Percentiles rank a stretch among this genome's conserved stretches.
phyloP scores from a whole-genome alignment of 2,329 filamentous ascomycete species.

The Verticillium albo-atrum region DNA sequence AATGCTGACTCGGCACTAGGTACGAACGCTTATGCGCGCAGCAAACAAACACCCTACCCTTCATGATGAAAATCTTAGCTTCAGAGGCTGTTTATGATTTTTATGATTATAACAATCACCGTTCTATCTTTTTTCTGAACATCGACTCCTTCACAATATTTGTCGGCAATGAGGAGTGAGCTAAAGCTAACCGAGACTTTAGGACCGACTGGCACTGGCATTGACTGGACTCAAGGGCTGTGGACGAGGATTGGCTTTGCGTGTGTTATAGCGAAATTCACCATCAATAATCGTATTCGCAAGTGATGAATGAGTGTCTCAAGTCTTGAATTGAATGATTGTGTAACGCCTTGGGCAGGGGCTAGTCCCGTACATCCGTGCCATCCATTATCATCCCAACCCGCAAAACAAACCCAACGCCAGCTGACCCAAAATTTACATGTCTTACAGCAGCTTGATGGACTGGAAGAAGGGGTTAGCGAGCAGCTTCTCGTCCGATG shows the following conservation, averaged over 20 bases:
- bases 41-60: constrained; percentile 1
- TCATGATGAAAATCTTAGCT: constrained; percentile 32
- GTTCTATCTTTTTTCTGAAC: constrained; percentile 18
- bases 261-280: neutral
- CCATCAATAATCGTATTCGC: neutral
- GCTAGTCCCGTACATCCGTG: neutral
- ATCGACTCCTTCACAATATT: neutral
- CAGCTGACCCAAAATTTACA: constrained; percentile 1
- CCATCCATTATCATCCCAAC: neutral
- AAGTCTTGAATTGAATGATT: constrained; percentile 7
- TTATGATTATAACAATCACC: constrained; percentile 32
- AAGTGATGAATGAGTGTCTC: neutral
- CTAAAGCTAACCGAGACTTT: neutral
- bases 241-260: neutral
- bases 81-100: constrained; percentile 46
- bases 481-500: constrained; percentile 60
- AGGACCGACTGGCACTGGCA: neutral
- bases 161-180: neutral
- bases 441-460: constrained; percentile 45
- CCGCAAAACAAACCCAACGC: neutral
- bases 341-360: constrained; percentile 1
- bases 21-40: neutral
- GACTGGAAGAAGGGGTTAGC: constrained; percentile 69
- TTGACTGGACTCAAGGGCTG: neutral
- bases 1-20: neutral